Conservation (phyloP, 805 yeast species). For the Candida patagonica region DNA sequence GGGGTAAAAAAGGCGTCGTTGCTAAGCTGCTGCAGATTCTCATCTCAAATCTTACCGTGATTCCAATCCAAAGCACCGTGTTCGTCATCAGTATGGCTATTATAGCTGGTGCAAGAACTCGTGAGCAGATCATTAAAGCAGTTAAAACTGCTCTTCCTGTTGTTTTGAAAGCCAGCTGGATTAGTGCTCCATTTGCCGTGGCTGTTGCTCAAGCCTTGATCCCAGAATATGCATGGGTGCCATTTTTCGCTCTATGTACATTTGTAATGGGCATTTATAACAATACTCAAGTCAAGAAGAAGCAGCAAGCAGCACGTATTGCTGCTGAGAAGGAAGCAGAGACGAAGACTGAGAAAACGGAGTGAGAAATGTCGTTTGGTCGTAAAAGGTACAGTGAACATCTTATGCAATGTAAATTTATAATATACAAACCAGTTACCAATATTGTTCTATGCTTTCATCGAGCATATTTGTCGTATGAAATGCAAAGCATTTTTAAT, state of each 20-base stretch:
- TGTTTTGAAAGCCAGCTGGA: conserved; percentile 29
- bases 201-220: conserved; percentile 31
- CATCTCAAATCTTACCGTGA: conserved; percentile 26
- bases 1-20: conserved; percentile 20
- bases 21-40: conserved; percentile 29
- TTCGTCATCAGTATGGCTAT: conserved; percentile 29
- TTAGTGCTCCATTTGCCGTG: conserved; percentile 28
- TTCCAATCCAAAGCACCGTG: conserved; percentile 27
- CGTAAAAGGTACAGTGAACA: no score
- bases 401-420: no score
- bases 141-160: conserved; percentile 25
- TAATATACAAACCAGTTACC: no score
- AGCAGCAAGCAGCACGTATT: conserved; percentile 2
- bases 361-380: no score
- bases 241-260: conserved; percentile 30
- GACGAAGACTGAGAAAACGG: conserved; percentile 3
- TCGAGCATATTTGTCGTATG: no score
- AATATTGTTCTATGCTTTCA: no score
- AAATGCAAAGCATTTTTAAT: no score
- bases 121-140: conserved; percentile 22
- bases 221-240: conserved; percentile 33
- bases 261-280: conserved; percentile 32
- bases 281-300: conserved; percentile 28
- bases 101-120: conserved; percentile 29
- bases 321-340: conserved; percentile 8